A percentile compares a stretch with the other conserved stretches of the same genome.
phyloP scores from a whole-genome alignment of 345 rosid genomes.

The Anacardium occidentale region DNA sequence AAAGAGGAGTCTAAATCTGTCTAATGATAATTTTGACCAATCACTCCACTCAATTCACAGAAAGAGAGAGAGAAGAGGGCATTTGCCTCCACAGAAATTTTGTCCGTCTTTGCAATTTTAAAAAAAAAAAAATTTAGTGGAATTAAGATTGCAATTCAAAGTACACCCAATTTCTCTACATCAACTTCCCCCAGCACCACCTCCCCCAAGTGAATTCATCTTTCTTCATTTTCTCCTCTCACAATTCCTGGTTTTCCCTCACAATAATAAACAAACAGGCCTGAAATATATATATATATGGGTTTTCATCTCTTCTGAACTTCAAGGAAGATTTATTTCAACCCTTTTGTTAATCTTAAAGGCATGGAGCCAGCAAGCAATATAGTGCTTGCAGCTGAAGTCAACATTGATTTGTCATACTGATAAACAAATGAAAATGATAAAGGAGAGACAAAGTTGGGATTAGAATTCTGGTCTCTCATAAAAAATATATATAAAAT shows the following conservation, averaged over 20 bases:
- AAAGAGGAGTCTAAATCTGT: conserved; percentile 47
- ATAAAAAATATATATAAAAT: conserved; percentile 7
- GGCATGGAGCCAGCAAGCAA: conserved; percentile 9
- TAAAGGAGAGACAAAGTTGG: conserved; percentile 17
- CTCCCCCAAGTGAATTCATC: too few relatives aligned
- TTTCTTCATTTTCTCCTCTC: too few relatives aligned
- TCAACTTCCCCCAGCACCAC: conserved; percentile 20
- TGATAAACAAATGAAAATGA: conserved; percentile 12
- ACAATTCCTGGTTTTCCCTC: too few relatives aligned
- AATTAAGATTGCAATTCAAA: conserved; percentile 21
- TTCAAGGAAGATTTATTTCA: neutral
- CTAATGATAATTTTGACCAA: conserved; percentile 51
- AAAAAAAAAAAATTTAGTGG: too few relatives aligned
- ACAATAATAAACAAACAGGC: too few relatives aligned
- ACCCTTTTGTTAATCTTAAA: conserved; percentile 14
- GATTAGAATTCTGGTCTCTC: conserved; percentile 16
- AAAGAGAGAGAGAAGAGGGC: neutral
- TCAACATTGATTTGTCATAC: conserved; percentile 24
- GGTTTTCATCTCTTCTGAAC: too few relatives aligned
- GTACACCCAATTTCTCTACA: conserved; percentile 19
- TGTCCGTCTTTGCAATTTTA: conserved; percentile 12
- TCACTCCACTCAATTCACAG: conserved; percentile 28
- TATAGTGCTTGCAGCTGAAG: conserved; percentile 19
- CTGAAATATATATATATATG: too few relatives aligned
- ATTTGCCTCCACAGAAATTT: conserved; percentile 26